Base-by-base conservation (phyloP, 768 basidiomycete genomes). In the Porphyrellus cyaneotinctus region DNA sequence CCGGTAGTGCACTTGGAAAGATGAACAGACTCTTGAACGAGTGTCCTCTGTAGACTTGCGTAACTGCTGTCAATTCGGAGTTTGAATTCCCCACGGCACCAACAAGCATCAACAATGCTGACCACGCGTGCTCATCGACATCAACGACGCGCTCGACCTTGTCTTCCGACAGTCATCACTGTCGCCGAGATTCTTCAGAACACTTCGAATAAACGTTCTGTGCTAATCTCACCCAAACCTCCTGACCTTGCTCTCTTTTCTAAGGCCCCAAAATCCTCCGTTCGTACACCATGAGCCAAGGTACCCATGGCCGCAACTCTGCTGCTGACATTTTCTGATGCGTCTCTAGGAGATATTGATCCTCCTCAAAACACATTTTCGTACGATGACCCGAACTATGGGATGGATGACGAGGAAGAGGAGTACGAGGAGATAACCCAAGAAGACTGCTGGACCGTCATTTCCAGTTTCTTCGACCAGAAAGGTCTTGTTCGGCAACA, bases 401-500 rank as follows among this genome's bases (percentile, higher is more conserved):
- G 71, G 31, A 73, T 75, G 67, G 82, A 85, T 20, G 82, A 85
- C 38, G 72, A 71, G 37, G 73, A 76, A 47, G 72, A 78, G 30
- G 77, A 78, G n/a, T 80, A 80, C 55, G 87, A 87, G 64, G 86
- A 89, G 64, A 87, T 93, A 69, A 90, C 90, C 0, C 91, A 92
- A 64, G 91, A 94, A 69, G 91, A 93, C 64, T 93, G 92, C 69
- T 95, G 92, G 92, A 84, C 87, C 36, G 87, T 99, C 66, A 97
- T 98, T 63, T 88, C 91, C 57, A 86, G 91, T 64, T 99, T 95
- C 76, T 98, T 99, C 70, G 87, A 92, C 57, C 90, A 93, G 69
- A 97, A 95, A 70, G 95, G 95, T 72, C 87, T 99, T 55, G 97
- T 98, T 48, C 84, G 92, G 43, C 97, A 99, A 68, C 97, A 99